Evolutionary conservation across 2,329 filamentous ascomycete species (phyloP), one percentile per base, ranked within the genome.

Genomic region (Trichoderma polysporum): DNA sequence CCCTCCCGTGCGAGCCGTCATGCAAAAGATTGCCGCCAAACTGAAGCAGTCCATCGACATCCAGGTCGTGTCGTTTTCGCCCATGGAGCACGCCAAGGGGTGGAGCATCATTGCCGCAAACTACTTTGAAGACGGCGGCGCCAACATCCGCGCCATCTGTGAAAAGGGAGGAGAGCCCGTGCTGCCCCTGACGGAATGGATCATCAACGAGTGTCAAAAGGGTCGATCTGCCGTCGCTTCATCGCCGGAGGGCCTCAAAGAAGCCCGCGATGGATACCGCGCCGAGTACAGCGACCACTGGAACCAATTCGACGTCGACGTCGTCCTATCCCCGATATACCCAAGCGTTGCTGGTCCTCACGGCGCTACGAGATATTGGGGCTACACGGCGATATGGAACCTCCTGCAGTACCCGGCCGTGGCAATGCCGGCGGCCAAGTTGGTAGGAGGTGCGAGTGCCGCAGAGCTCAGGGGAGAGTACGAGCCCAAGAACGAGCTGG

Each of bases 61-160:
- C 77, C 92, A 96, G 79, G 95, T 95, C 0, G 94, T 97, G 19
- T 27, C 60, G 0, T 64, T 64, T 19, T 53, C 37, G 27, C 60
- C 60, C 37, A 45, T 64, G 49, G 60, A 54, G 15, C 60, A 64
- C 73, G 87, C 83, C 5, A 94, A 94, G 0, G 95, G 95, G 0
- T 95, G 95, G 0, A 94, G 98, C 77, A 90, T 99, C 22, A 89
- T 99, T 69, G 98, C 99, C 94, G 81, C 99, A 68, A 95, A 99
- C 77, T 99, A 99, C 78, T 99, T 98, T 76, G 89, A 88, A 0
- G 88, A 90, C 0, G 90, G 92, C 1, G 92, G 89, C 1, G 90
- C 97, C 69, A 90, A 89, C 76, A 79, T 85, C 9, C 92, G 93
- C 0, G 92, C 94, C 13, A 85, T 80, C 75, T 89, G 85, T 71